Base-by-base conservation (phyloP, 371 early-diverging fungal species). In the Fennellomyces sp. region DNA sequence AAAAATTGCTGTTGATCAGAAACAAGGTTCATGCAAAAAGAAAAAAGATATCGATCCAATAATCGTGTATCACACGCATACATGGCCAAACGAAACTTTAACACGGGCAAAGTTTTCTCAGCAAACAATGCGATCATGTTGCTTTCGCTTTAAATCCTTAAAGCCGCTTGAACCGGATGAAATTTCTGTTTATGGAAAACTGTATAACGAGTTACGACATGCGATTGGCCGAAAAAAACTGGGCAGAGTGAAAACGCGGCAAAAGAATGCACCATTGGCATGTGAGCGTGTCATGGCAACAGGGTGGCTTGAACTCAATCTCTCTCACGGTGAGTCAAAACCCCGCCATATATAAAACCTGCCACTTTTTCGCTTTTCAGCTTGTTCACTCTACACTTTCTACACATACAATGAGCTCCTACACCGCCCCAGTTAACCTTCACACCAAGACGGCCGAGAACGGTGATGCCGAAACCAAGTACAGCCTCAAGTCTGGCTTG, bases 401-500 rank as follows among this genome's bases (percentile, higher is more conserved):
- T 25, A 38, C 15, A 52, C 0, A 51, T 8, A 51, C 17, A 53
- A 59, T 58, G 52, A 48, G 73, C 56, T 53, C 76, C 36, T 89
- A 86, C 72, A 55, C 79, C 68, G 72, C 84, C 54, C 88, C 90
- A 61, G 80, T 87, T 60, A 89, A 90, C 81, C 78, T 91, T 65
- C 87, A 86, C 67, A 69, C 85, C 49, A 69, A 64, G 63, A 74
- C 73, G 27, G 60, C 76, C 61, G 61, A 75, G 58, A 60, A 59
- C 52, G 65, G 75, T 66, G 73, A 75, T 31, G 68, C 64, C 57
- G 58, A 68, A 60, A 47, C 75, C 52, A 70, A 75, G 21, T 91
- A 87, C 81, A 76, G 76, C 52, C 85, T 93, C 79, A 97, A 97
- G 87, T 88, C 94, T 63, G 97, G 97, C 64, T 88, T 97, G 60